phyloP scores from a whole-genome alignment of 2,329 filamentous ascomycete species.

The Apiospora koreana region DNA sequence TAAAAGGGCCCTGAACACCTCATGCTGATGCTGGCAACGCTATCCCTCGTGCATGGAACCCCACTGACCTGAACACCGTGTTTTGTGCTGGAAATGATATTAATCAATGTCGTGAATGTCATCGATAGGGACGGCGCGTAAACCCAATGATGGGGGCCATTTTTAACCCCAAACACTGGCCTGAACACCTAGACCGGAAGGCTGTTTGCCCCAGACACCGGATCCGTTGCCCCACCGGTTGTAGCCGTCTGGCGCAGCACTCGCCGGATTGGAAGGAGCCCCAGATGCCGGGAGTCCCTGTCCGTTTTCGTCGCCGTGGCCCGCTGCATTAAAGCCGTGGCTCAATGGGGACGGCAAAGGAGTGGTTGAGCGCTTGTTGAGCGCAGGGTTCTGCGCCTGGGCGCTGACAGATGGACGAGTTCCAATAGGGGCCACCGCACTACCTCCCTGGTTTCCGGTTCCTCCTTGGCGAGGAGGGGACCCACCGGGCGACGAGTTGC shows the following conservation, averaged over 20 bases:
- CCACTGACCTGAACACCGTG: slow-evolving; percentile 34
- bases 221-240: slow-evolving; percentile 79
- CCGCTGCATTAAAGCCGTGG: slow-evolving; percentile 64
- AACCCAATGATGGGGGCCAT: neutral
- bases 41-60: slow-evolving; percentile 27
- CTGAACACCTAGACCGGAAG: slow-evolving; percentile 78
- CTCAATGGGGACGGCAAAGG: slow-evolving; percentile 88
- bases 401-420: slow-evolving; percentile 71
- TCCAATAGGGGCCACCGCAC: slow-evolving; percentile 86
- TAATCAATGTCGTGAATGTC: slow-evolving; percentile 11
- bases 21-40: slow-evolving; percentile 38
- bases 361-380: slow-evolving; percentile 84
- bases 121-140: neutral
- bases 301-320: slow-evolving; percentile 49
- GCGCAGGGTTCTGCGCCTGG: slow-evolving; percentile 56
- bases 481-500: slow-evolving; percentile 78
- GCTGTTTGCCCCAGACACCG: slow-evolving; percentile 83
- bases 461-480: slow-evolving; percentile 74
- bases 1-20: slow-evolving; percentile 35
- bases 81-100: slow-evolving; percentile 26
- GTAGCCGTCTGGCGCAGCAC: slow-evolving; percentile 44
- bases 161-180: slow-evolving; percentile 89
- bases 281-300: slow-evolving; percentile 44
- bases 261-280: slow-evolving; percentile 56
- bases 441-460: slow-evolving; percentile 53